These are phyloP conservation scores for Ceratobasidium sp. DNA, from an alignment of 1,284 basidiomycete species.

Conservation along the genomic window DNA sequence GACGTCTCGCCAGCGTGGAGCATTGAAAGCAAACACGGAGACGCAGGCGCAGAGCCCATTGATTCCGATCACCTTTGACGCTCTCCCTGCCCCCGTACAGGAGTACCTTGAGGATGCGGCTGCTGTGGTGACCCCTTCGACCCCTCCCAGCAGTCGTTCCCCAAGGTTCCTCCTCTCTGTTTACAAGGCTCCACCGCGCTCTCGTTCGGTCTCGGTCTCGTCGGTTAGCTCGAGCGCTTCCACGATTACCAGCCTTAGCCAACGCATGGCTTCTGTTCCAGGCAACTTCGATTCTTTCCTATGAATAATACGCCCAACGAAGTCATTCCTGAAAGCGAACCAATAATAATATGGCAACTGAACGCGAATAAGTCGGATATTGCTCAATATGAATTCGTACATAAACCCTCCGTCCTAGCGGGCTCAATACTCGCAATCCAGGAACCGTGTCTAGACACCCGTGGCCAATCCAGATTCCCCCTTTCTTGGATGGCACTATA, in stretches of 20 bases:
- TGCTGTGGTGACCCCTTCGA: no score
- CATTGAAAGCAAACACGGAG: no score
- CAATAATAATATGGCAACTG: no score
- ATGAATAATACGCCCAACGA: background rate
- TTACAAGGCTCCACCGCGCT: background rate
- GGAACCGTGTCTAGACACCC: background rate
- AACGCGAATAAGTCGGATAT: background rate
- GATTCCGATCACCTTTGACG: no score
- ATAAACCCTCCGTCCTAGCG: background rate
- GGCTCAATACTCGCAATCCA: slow-evolving; percentile 4
- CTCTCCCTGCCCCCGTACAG: no score
- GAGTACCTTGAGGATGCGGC: no score
- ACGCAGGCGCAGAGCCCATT: no score
- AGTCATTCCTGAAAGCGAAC: background rate
- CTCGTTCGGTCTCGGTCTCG: background rate
- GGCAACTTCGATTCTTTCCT: background rate
- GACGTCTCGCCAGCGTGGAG: no score
- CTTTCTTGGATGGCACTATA: background rate
- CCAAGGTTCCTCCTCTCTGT: no score
- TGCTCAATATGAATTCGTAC: background rate
- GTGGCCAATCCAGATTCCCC: background rate
- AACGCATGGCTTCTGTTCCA: no score
- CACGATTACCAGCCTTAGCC: background rate
- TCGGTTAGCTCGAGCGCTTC: background rate
- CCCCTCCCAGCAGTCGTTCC: no score